Conservation (phyloP, 192 early-diverging fungal genomes). For the Coemansia sp. region DNA sequence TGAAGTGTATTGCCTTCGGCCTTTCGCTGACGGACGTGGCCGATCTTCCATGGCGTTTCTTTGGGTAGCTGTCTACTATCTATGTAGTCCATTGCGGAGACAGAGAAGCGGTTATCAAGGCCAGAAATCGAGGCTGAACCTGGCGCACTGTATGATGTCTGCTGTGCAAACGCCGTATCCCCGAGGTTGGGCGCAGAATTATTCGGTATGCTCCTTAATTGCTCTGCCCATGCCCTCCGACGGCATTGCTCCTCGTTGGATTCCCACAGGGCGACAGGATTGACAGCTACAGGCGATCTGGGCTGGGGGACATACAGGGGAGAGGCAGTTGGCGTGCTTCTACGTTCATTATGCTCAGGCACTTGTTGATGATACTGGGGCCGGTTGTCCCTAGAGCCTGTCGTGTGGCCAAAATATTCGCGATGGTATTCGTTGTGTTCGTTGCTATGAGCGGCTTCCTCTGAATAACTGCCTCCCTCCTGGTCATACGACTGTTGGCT, state of each 20-base stretch:
- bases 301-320: conserved; percentile 52
- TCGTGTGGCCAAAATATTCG: background rate
- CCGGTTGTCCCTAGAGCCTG: background rate
- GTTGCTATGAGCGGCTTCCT: background rate
- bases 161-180: background rate
- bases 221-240: conserved; percentile 52
- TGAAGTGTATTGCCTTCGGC: conserved; percentile 7
- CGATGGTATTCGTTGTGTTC: background rate
- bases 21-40: conserved; percentile 52
- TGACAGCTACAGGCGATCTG: conserved; percentile 51
- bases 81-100: conserved; percentile 39
- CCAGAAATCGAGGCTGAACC: background rate
- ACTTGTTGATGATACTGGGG: conserved; percentile 11
- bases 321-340: conserved; percentile 28
- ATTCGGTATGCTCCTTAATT: background rate
- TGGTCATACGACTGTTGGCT: conserved; percentile 1
- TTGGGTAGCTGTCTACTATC: conserved; percentile 52
- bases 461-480: background rate
- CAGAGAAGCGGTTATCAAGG: conserved; percentile 17
- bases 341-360: conserved; percentile 10
- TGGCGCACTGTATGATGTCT: background rate
- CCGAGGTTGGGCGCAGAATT: background rate
- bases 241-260: conserved; percentile 49
- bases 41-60: conserved; percentile 55
- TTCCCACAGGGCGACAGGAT: conserved; percentile 58